phyloP scores from a whole-genome alignment of 495 filamentous ascomycete species.

The Penicillium bialowiezense region DNA sequence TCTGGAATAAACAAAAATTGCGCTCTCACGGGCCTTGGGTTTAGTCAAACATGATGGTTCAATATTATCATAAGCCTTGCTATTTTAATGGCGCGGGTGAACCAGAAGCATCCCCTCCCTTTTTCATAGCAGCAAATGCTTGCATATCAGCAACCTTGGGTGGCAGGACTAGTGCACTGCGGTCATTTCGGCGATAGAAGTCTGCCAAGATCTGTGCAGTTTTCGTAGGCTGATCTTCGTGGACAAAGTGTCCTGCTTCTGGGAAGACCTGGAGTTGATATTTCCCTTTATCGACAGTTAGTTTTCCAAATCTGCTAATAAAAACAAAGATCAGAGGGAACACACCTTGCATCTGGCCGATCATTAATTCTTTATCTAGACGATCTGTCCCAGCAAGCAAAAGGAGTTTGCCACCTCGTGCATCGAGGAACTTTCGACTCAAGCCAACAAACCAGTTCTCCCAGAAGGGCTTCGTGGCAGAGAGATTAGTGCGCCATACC shows the following conservation, averaged over 20 bases:
- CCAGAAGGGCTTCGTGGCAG: slow-evolving; percentile 87
- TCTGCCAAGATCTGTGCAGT: slow-evolving; percentile 81
- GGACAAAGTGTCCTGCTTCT: slow-evolving; percentile 93
- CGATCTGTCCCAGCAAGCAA: slow-evolving; percentile 92
- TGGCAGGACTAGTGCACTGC: slow-evolving; percentile 77
- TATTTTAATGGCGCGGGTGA: slow-evolving; percentile 2
- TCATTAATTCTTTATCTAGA: slow-evolving; percentile 91
- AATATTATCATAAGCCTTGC: too few relatives aligned
- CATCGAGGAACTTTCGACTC: slow-evolving; percentile 82
- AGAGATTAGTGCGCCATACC: slow-evolving; percentile 85
- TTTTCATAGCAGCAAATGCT: slow-evolving; percentile 43
- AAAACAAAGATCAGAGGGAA: background rate
- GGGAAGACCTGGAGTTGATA: slow-evolving; percentile 95
- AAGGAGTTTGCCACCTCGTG: slow-evolving; percentile 82
- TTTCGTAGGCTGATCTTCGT: slow-evolving; percentile 90
- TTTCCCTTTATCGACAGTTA: slow-evolving; percentile 58
- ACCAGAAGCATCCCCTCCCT: slow-evolving; percentile 19
- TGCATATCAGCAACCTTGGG: slow-evolving; percentile 77
- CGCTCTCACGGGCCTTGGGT: too few relatives aligned
- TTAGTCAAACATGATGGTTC: too few relatives aligned
- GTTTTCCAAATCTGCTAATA: background rate
- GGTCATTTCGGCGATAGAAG: slow-evolving; percentile 87
- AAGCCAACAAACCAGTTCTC: slow-evolving; percentile 88
- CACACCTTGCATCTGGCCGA: slow-evolving; percentile 94
- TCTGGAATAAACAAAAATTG: too few relatives aligned